Conservation (phyloP, 306 rosid species). For the Ochetophila trinervis region DNA sequence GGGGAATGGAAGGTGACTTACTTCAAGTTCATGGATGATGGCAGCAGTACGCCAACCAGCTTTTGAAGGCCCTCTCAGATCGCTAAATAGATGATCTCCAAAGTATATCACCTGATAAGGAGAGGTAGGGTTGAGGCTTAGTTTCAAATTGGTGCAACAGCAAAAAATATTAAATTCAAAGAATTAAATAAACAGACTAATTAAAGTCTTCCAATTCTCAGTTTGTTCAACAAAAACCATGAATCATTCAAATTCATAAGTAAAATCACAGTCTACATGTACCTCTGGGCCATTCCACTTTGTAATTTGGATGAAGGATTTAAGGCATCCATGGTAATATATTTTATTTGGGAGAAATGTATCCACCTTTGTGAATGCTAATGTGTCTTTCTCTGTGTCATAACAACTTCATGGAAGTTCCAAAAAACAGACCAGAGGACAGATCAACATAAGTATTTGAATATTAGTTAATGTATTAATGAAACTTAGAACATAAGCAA, state of each 20-base stretch:
- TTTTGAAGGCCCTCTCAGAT: conserved; percentile 93
- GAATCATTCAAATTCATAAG: conserved; percentile 12
- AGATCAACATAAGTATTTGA: conserved; percentile 14
- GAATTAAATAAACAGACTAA: conserved; percentile 1
- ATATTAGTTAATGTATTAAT: conserved; percentile 20
- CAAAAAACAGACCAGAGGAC: conserved; percentile 18
- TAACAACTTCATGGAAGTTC: conserved; percentile 62
- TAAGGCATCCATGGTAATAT: conserved; percentile 90
- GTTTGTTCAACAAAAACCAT: conserved; percentile 3
- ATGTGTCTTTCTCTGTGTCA: conserved; percentile 68
- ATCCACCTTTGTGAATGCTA: conserved; percentile 88
- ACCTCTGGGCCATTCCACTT: conserved; percentile 99
- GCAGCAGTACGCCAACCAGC: conserved; percentile 99
- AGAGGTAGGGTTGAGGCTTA: background rate
- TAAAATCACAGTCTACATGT: conserved; percentile 20
- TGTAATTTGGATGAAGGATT: conserved; percentile 86
- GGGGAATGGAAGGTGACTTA: conserved; percentile 21
- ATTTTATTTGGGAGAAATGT: conserved; percentile 68
- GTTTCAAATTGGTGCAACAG: conserved; percentile 16
- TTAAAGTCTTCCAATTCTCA: conserved; percentile 19
- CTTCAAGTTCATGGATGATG: conserved; percentile 89
- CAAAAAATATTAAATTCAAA: conserved; percentile 11
- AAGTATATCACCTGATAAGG: conserved; percentile 84
- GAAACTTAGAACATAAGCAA: conserved; percentile 19
- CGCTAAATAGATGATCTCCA: conserved; percentile 96